phyloP scores from a whole-genome alignment of 164 flowering plant species.

The Protea cynaroides region DNA sequence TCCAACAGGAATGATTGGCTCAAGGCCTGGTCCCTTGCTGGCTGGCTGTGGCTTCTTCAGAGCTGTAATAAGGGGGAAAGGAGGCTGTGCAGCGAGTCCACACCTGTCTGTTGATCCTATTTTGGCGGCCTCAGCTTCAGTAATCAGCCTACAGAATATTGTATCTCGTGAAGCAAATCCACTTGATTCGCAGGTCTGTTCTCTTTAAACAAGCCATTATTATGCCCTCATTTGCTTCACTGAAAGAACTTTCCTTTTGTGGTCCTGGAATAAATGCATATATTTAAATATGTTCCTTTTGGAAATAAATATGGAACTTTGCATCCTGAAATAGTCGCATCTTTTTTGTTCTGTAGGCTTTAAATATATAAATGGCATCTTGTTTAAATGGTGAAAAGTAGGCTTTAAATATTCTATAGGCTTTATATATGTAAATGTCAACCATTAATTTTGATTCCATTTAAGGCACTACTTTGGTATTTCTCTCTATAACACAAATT shows the following conservation, averaged over 20 bases:
- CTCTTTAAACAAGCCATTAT: background rate
- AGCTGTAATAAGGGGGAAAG: conserved; percentile 49
- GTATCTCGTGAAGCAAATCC: conserved; percentile 92
- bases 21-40: conserved; percentile 76
- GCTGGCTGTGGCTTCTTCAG: conserved; percentile 85
- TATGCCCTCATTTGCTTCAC: background rate
- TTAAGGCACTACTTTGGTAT: too few species aligned
- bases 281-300: background rate
- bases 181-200: conserved; percentile 65
- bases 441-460: too few species aligned
- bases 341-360: too few species aligned
- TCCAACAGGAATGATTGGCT: conserved; percentile 61
- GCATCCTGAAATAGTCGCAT: too few species aligned
- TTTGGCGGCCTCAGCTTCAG: conserved; percentile 73
- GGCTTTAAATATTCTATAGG: too few species aligned
- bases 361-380: too few species aligned
- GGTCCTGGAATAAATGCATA: background rate
- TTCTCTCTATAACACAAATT: too few species aligned
- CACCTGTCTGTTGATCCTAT: conserved; percentile 45
- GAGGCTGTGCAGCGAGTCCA: conserved; percentile 27
- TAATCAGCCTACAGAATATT: conserved; percentile 74
- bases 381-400: too few species aligned
- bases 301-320: too few species aligned
- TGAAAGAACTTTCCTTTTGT: background rate
- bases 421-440: too few species aligned